A percentile compares a stretch with the other conserved stretches of the same genome.
These are phyloP conservation scores for Mycena albidolilacea DNA, from an alignment of 768 basidiomycete species.

Conservation along the genomic window DNA sequence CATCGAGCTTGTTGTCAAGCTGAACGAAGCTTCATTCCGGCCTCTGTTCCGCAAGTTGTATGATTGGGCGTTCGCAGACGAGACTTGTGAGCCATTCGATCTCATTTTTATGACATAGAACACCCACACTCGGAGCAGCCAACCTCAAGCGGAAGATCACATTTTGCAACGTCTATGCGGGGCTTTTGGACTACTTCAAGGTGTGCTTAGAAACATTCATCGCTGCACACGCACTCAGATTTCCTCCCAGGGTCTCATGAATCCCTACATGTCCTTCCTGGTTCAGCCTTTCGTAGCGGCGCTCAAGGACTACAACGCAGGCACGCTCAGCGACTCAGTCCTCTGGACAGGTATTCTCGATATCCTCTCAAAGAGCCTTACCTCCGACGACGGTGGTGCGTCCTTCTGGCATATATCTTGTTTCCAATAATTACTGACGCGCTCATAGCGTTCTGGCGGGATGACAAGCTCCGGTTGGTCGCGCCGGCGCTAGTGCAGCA, in stretches of 20 bases:
- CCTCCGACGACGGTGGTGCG: slow-evolving; percentile 86
- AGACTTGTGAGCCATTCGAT: slow-evolving; percentile 55
- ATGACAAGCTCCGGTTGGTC: slow-evolving; percentile 80
- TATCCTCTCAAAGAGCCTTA: slow-evolving; percentile 78
- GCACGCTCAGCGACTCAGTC: slow-evolving; percentile 49
- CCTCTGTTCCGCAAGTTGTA: slow-evolving; percentile 93
- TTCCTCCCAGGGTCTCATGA: slow-evolving; percentile 79
- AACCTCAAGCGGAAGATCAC: slow-evolving; percentile 70
- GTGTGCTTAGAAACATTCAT: slow-evolving; percentile 53
- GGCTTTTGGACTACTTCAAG: slow-evolving; percentile 91
- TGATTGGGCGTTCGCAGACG: slow-evolving; percentile 92
- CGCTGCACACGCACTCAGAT: background rate
- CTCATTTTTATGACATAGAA: background rate
- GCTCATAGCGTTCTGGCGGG: slow-evolving; percentile 87
- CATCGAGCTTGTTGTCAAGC: slow-evolving; percentile 90
- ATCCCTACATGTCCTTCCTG: slow-evolving; percentile 89
- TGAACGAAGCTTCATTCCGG: slow-evolving; percentile 93
- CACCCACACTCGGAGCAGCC: slow-evolving; percentile 44
- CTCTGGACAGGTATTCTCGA: slow-evolving; percentile 78
- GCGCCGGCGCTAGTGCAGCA: slow-evolving; percentile 75
- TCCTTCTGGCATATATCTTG: slow-evolving; percentile 24
- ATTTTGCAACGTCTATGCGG: slow-evolving; percentile 81
- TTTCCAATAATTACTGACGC: slow-evolving; percentile 13
- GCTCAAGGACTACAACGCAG: slow-evolving; percentile 65
- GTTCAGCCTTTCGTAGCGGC: slow-evolving; percentile 76